These are phyloP conservation scores for Psilocybe mexicana DNA, from an alignment of 1,284 basidiomycete genomes.

Conservation along the genomic window DNA sequence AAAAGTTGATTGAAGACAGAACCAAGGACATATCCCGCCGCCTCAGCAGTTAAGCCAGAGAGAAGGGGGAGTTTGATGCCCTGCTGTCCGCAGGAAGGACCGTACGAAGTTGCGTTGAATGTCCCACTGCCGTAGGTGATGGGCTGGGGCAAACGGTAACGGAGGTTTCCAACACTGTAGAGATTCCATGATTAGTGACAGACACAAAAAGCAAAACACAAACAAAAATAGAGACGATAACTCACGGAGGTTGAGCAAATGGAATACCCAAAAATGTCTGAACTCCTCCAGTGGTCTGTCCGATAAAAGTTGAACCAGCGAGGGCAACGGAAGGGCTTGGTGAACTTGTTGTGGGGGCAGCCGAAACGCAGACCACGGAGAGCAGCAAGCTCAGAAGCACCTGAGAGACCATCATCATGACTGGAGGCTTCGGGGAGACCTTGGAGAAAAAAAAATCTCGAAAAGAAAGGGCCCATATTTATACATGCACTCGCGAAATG, in stretches of 20 bases:
- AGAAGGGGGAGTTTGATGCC: constrained; percentile 3
- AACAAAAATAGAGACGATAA: not conserved
- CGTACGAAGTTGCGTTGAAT: constrained; percentile 40
- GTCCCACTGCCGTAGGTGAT: constrained; percentile 27
- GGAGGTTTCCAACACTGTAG: constrained; percentile 40
- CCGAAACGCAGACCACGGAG: constrained; percentile 14
- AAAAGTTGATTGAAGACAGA: constrained; percentile 26
- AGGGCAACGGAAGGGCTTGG: constrained; percentile 34
- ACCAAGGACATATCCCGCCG: constrained; percentile 19
- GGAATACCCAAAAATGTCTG: constrained; percentile 50
- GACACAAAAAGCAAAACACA: not conserved
- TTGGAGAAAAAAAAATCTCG: not conserved
- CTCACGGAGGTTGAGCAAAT: constrained; percentile 46
- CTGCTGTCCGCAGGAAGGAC: constrained; percentile 38
- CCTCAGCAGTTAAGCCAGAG: constrained; percentile 4
- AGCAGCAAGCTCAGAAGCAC: constrained; percentile 17
- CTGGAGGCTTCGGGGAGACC: constrained; percentile 4
- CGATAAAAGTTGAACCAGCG: constrained; percentile 39
- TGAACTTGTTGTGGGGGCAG: constrained; percentile 24
- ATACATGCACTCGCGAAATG: not conserved
- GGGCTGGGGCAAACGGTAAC: constrained; percentile 46
- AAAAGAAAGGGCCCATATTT: not conserved
- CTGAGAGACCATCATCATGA: constrained; percentile 14
- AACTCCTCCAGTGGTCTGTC: constrained; percentile 30
- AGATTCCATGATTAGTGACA: not conserved